Evolutionary conservation across 768 basidiomycete species (phyloP).

Genomic region (Mycena leptocephala): DNA sequence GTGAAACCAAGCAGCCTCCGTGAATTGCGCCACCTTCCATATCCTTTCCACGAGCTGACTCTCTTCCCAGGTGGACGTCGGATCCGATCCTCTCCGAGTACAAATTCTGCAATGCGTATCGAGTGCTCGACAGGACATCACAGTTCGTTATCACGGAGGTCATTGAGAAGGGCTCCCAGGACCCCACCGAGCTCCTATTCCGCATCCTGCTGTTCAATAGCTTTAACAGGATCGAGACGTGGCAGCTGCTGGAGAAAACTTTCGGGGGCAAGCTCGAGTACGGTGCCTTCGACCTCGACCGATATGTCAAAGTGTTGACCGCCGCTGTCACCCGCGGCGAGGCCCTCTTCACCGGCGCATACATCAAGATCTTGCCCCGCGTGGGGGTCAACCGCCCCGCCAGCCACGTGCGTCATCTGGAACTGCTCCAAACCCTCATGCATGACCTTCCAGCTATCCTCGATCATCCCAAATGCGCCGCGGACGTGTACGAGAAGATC

Average conservation of each 20-base stretch:
- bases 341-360: constrained; percentile 78
- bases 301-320: constrained; percentile 70
- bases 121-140: constrained; percentile 80
- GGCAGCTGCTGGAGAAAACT: constrained; percentile 69
- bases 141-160: constrained; percentile 82
- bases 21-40: constrained; percentile 52
- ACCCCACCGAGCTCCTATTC: constrained; percentile 76
- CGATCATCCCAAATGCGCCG: constrained; percentile 65
- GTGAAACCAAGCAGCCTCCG: constrained; percentile 66
- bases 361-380: constrained; percentile 87
- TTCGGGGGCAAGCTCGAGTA: constrained; percentile 73
- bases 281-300: constrained; percentile 66
- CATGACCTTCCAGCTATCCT: constrained; percentile 68
- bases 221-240: constrained; percentile 83
- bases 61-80: constrained; percentile 72
- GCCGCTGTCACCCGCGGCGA: constrained; percentile 54
- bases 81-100: constrained; percentile 71
- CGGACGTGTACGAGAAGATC: constrained; percentile 76
- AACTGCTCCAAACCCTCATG: constrained; percentile 74
- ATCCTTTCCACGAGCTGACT: constrained; percentile 1
- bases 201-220: constrained; percentile 82
- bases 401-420: constrained; percentile 75
- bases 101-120: constrained; percentile 83
- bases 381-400: constrained; percentile 64
- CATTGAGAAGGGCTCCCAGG: constrained; percentile 77